Evolutionary conservation across 805 yeast species (phyloP).

Genomic region (Priceomyces carsonii): DNA sequence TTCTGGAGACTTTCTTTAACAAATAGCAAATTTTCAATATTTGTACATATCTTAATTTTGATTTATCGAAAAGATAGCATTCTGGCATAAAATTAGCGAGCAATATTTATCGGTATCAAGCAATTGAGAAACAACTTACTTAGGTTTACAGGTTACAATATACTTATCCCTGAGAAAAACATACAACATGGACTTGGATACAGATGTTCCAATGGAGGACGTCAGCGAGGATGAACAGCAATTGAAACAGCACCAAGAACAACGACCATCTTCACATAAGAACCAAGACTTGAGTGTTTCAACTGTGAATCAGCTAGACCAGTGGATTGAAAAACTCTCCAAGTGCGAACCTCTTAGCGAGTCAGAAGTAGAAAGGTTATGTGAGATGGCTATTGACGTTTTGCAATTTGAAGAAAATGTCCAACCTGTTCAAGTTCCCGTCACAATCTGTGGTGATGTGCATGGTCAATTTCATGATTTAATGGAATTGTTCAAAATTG

Average conservation of each 20-base stretch:
- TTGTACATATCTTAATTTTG: too few species aligned
- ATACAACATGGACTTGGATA: constrained; percentile 68
- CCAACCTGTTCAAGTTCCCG: constrained; percentile 94
- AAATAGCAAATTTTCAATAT: too few species aligned
- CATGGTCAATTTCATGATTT: constrained; percentile 96
- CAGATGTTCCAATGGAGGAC: constrained; percentile 85
- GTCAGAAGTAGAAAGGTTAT: constrained; percentile 73
- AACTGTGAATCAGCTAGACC: constrained; percentile 71
- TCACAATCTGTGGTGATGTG: constrained; percentile 95
- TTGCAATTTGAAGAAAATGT: constrained; percentile 91
- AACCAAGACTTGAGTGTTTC: constrained; percentile 35
- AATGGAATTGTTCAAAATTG: constrained; percentile 89
- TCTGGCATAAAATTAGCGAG: too few species aligned
- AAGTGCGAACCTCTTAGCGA: constrained; percentile 82
- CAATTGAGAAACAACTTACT: too few species aligned
- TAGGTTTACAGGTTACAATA: too few species aligned
- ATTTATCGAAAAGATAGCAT: too few species aligned
- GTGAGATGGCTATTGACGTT: constrained; percentile 90
- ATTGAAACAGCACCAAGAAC: constrained; percentile 22
- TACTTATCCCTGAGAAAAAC: too few species aligned
- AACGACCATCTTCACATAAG: constrained; percentile 30
- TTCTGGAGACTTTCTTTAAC: too few species aligned
- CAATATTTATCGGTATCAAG: too few species aligned
- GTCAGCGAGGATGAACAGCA: constrained; percentile 50
- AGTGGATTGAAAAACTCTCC: constrained; percentile 80